A percentile compares a stretch with the other conserved stretches of the same genome.
These are phyloP conservation scores for Fusarium gaditjirri DNA, from an alignment of 2,329 filamentous ascomycete genomes.

Conservation along the genomic window DNA sequence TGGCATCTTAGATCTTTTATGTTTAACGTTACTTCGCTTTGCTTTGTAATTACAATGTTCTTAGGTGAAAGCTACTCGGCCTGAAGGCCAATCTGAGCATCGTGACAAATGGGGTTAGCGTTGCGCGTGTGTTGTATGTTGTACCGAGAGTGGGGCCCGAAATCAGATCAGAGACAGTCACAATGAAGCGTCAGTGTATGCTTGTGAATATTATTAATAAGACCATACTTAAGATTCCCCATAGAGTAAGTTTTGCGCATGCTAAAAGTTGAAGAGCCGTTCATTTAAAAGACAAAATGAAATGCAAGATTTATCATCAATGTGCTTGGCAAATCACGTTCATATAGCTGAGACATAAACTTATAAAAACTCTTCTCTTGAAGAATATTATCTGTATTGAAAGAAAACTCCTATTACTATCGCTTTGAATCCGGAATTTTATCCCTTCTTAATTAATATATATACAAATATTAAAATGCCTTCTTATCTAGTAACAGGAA, in stretches of 20 bases:
- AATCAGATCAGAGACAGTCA: fast-evolving
- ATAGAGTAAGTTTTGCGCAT: neutral
- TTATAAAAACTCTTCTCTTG: neutral
- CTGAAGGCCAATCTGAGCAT: neutral
- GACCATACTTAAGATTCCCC: fast-evolving
- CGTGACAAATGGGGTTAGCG: neutral
- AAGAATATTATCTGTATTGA: neutral
- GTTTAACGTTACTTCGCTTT: neutral
- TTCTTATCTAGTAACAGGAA: neutral
- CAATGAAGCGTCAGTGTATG: too few relatives aligned
- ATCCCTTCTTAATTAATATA: fast-evolving
- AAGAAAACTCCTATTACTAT: fast-evolving
- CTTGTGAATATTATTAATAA: neutral
- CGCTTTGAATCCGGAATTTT: fast-evolving
- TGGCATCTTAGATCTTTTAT: fast-evolving
- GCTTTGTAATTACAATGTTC: neutral
- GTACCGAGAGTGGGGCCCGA: neutral
- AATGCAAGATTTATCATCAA: neutral
- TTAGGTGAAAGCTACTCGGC: neutral
- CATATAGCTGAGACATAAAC: fast-evolving
- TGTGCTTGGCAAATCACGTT: neutral
- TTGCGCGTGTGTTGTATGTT: neutral
- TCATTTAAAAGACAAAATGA: neutral
- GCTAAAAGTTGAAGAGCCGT: fast-evolving
- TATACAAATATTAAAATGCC: neutral